Evolutionary conservation across 352 stramenopile species (phyloP).

Genomic region (Phytophthora agathidicida): DNA sequence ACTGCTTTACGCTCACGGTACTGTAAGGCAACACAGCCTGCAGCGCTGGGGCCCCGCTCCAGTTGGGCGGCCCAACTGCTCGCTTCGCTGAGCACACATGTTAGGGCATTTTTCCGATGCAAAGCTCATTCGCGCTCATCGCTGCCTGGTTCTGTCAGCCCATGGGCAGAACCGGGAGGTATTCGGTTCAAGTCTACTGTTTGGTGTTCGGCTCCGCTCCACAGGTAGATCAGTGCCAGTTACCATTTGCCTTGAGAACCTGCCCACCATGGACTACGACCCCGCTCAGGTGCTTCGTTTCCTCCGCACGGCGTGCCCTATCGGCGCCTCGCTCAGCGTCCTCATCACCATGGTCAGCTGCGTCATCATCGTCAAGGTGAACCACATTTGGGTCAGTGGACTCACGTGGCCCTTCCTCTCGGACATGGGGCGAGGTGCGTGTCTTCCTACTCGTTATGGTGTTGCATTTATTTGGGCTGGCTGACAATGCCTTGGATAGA

Average conservation of each 20-base stretch:
- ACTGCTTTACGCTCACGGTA: no score
- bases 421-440: slow-evolving; percentile 60
- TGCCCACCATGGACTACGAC: slow-evolving; percentile 35
- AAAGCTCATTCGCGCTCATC: slow-evolving; percentile 30
- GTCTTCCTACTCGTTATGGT: neutral
- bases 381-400: slow-evolving; percentile 57
- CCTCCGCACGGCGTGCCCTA: slow-evolving; percentile 37
- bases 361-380: slow-evolving; percentile 61
- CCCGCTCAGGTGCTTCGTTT: slow-evolving; percentile 18
- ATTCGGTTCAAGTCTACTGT: slow-evolving; percentile 28
- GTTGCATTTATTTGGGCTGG: neutral
- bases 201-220: slow-evolving; percentile 12
- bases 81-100: slow-evolving; percentile 23
- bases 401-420: slow-evolving; percentile 70
- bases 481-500: slow-evolving; percentile 26
- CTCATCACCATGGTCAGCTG: slow-evolving; percentile 58
- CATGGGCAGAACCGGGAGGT: slow-evolving; percentile 13
- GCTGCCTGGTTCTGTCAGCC: slow-evolving; percentile 11
- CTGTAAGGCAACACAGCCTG: no score
- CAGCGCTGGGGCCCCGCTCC: no score
- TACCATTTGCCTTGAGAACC: slow-evolving; percentile 8
- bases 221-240: slow-evolving; percentile 1
- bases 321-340: slow-evolving; percentile 46
- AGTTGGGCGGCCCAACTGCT: no score
- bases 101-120: slow-evolving; percentile 20